Percentiles rank a stretch among this genome's conserved stretches.
Evolutionary conservation across 176 grass and related monocot species (phyloP).

Genomic region (Carex pumila): DNA sequence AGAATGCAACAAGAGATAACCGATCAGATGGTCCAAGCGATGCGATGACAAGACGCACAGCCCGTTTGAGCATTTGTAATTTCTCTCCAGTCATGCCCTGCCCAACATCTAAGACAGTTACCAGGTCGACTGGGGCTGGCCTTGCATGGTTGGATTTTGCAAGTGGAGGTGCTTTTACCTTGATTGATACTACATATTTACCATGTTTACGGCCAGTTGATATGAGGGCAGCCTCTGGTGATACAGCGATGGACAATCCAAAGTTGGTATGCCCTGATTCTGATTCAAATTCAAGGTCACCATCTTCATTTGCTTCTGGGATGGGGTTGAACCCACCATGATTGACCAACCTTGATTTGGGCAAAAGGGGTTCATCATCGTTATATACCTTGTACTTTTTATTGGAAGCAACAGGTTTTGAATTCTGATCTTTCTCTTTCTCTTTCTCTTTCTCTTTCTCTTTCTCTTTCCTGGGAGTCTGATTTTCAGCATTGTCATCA

Average conservation of each 20-base stretch:
- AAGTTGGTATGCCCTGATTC: constrained; percentile 5
- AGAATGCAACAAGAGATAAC: constrained; percentile 84
- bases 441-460: too few relatives aligned
- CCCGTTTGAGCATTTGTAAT: constrained; percentile 82
- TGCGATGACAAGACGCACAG: constrained; percentile 63
- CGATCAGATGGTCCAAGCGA: constrained; percentile 67
- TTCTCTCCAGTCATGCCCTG: constrained; percentile 86
- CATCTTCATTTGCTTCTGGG: constrained; percentile 60
- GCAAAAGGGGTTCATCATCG: constrained; percentile 70
- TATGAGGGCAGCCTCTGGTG: constrained; percentile 52
- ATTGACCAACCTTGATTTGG: constrained; percentile 13
- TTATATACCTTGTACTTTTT: constrained; percentile 67
- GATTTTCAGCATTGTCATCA: constrained; percentile 20
- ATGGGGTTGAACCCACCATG: constrained; percentile 75
- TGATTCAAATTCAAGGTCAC: constrained; percentile 4
- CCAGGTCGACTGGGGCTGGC: constrained; percentile 68
- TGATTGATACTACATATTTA: constrained; percentile 73
- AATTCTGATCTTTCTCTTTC: not conserved
- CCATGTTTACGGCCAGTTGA: constrained; percentile 53
- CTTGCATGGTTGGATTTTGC: not conserved
- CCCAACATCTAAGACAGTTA: constrained; percentile 81
- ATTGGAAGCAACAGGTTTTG: not conserved
- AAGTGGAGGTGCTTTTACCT: constrained; percentile 67
- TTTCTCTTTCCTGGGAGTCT: constrained; percentile 16
- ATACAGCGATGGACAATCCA: constrained; percentile 37